phyloP scores from a whole-genome alignment of 1,139 yeast species.

The Blastobotrys serpentis region DNA sequence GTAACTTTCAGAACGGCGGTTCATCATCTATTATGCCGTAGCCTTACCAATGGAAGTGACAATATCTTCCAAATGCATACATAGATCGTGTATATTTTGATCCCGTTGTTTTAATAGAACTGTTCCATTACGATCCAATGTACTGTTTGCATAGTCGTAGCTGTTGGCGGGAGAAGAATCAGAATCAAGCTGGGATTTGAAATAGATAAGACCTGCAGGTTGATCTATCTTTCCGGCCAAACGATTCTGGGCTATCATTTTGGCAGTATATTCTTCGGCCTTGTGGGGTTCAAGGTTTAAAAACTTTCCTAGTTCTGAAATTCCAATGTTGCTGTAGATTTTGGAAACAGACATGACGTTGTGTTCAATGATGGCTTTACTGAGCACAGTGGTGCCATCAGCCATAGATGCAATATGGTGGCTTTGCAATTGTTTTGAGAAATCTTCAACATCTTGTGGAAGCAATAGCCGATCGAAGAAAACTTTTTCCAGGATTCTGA shows the following conservation, averaged over 20 bases:
- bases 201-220: constrained; percentile 35
- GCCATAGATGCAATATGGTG: constrained; percentile 33
- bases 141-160: constrained; percentile 19
- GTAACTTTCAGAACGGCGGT: not conserved
- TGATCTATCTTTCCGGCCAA: constrained; percentile 39
- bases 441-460: constrained; percentile 32
- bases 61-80: constrained; percentile 30
- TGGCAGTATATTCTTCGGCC: constrained; percentile 37
- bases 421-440: constrained; percentile 29
- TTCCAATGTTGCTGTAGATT: constrained; percentile 36
- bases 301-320: constrained; percentile 32
- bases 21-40: constrained; percentile 10
- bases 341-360: constrained; percentile 38
- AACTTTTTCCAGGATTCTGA: constrained; percentile 34
- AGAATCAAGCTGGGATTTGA: constrained; percentile 22
- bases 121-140: constrained; percentile 15
- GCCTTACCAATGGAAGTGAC: constrained; percentile 20
- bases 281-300: constrained; percentile 32
- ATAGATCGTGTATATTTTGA: constrained; percentile 31
- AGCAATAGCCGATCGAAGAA: constrained; percentile 34
- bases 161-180: constrained; percentile 12
- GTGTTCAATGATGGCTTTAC: constrained; percentile 39
- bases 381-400: constrained; percentile 37
- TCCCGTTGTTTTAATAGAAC: constrained; percentile 34
- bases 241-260: constrained; percentile 39